These are phyloP conservation scores for Pelargonium australe DNA, from an alignment of 441 rosid genomes.

Conservation along the genomic window DNA sequence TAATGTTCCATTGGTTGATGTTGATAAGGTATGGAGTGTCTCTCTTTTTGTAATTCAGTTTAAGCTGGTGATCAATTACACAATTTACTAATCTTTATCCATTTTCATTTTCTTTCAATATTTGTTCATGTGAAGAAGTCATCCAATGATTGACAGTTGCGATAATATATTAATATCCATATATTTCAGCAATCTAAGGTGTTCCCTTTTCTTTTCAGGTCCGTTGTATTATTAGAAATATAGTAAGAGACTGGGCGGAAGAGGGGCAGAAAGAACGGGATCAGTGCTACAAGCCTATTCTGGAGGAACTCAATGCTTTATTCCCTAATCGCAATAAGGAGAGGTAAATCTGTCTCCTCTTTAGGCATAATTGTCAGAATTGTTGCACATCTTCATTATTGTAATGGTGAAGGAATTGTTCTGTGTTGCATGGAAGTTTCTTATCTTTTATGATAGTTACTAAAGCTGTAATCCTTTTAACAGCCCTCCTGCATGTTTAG, in stretches of 20 bases:
- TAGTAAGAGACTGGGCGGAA: conserved; percentile 97
- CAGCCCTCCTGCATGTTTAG: conserved; percentile 90
- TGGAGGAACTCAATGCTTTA: conserved; percentile 75
- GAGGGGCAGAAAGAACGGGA: conserved; percentile 94
- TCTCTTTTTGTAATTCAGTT: background rate
- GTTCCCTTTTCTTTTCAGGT: conserved; percentile 46
- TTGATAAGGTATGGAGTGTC: conserved; percentile 68
- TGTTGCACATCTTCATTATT: background rate
- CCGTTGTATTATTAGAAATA: conserved; percentile 90
- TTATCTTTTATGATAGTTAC: conserved; percentile 13
- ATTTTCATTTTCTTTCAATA: background rate
- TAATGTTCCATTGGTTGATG: conserved; percentile 87
- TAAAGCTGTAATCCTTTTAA: conserved; percentile 25
- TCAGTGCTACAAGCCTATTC: conserved; percentile 89
- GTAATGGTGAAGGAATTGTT: conserved; percentile 9
- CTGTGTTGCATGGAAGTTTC: conserved; percentile 9
- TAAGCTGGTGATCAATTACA: background rate
- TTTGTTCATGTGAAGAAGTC: background rate
- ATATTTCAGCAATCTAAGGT: background rate
- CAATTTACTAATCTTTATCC: background rate
- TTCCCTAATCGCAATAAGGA: conserved; percentile 65
- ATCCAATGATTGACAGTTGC: background rate
- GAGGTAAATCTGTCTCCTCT: conserved; percentile 35
- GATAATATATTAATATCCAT: background rate
- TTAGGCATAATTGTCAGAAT: background rate